Base-by-base conservation (phyloP, 2,329 filamentous ascomycete species). In the Raffaelea albimanens region DNA sequence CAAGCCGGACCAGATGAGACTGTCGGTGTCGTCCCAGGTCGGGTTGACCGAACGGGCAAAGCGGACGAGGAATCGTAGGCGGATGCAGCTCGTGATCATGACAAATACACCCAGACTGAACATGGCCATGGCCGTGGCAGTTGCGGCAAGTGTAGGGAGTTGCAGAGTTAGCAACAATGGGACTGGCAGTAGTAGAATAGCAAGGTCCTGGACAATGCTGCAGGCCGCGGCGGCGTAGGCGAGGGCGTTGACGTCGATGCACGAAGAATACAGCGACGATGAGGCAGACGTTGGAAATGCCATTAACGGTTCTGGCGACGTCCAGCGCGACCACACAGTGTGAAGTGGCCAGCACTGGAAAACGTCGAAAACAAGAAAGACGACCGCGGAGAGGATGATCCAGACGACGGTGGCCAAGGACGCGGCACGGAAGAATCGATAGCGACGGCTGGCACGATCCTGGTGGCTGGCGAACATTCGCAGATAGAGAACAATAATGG, bases 1-100 rank as follows among this genome's bases (percentile, higher is more conserved):
- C 22, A 70, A 53, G 2, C 66, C 67, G 2, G 64, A 66, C 68
- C 68, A 71, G 42, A 71, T 58, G n/a, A 69, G 50, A 5, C 60
- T 57, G 50, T 67, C 60, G 9, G 63, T 63, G 39, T 68, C 66
- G 53, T 69, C 63, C 66, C 65, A 69, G 1, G 65, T 64, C 10
- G 67, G 65, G 41, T 69, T 67, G 11, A 54, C 49, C n/a, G 59
- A 63, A 11, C 54, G 51, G 14, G 60, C 45, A 23, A 55, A 51
- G 18, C 40, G 43, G 16, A 63, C 53, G 23, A 68, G 53, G 44
- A 63, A 64, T 39, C 58, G 58, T 20, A 70, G 57, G 1, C 65
- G 59, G 20, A 63, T 51, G 48, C 62, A 62, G 49, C 62, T 64
- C 25, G 63, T 65, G 47, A 62, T 54, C 3, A 65, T 48, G 7